Evolutionary conservation across 2,329 filamentous ascomycete species (phyloP).

Genomic region (Alternaria brassicicola): DNA sequence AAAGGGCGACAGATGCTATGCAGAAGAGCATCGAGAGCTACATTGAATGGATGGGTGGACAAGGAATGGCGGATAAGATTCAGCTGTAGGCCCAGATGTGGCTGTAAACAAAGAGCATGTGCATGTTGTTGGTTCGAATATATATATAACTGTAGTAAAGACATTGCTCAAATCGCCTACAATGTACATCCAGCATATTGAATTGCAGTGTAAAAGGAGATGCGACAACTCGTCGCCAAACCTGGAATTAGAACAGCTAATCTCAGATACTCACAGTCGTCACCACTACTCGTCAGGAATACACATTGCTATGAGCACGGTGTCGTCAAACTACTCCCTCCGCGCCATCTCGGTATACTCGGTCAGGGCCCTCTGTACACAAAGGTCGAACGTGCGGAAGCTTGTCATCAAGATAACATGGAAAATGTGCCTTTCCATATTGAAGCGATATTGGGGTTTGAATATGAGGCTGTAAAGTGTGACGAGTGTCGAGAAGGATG

Average conservation of each 20-base stretch:
- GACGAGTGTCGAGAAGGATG: not conserved
- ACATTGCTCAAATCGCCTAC: not conserved
- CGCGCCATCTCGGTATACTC: not conserved
- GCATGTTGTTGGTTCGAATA: not conserved
- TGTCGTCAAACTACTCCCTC: not conserved
- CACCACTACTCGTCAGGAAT: too few species aligned
- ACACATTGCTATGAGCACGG: not conserved
- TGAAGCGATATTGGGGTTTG: not conserved
- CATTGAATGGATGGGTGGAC: constrained; percentile 59
- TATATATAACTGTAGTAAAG: not conserved
- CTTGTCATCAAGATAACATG: not conserved
- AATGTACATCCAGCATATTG: not conserved
- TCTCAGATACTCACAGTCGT: too few species aligned
- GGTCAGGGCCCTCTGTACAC: not conserved
- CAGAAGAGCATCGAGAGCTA: constrained; percentile 62
- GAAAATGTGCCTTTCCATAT: not conserved
- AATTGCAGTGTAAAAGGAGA: not conserved
- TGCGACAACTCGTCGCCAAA: not conserved
- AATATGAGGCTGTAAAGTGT: not conserved
- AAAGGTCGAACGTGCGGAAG: not conserved
- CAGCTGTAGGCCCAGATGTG: not conserved
- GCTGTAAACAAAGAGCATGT: not conserved
- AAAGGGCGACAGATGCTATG: constrained; percentile 61
- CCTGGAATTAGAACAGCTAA: too few species aligned
- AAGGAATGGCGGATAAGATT: constrained; percentile 42